Base-by-base conservation (phyloP, 768 basidiomycete species). In the Hortiboletus flavorubellus region DNA sequence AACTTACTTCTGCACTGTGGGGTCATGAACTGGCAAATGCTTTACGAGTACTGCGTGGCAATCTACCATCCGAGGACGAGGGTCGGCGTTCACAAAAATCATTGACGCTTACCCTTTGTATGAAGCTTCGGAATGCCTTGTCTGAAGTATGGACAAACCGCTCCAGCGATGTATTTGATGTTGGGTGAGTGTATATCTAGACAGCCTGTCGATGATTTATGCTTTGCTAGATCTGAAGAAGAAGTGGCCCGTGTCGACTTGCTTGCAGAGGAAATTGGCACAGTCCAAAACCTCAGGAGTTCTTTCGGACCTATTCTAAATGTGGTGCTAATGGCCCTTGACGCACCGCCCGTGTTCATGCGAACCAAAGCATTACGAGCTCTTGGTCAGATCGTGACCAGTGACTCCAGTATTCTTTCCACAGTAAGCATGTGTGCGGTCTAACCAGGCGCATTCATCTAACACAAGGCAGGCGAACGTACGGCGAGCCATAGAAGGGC, bases 341-440 rank as follows among this genome's bases (percentile, higher is more conserved):
- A 96, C 63, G 89, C 91, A 0, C 82, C 90, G 5, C 83, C 86
- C 4, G 93, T 98, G 29, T 93, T 91, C 63, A 90, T 96, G 78
- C 84, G 97, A 33, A 95, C 94, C 0, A 98, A 98, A 69, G 96
- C 96, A 0, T 75, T 99, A 31, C 82, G 89, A 49, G 94, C 92
- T 0, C 77, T 98, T 5, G 91, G 93, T 4, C 85, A 92, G 64
- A 89, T 98, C 46, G 84, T 98, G 34, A 91, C 86, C 1, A 89
- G 89, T 56, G 97, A 98, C 70, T 85, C 94, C 0, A 84, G 81
- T 14, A 86, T 97, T 18, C 78, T 99, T 26, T 79, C 84, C 2
- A 76, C 82, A 35, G 92, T 95, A 59, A 48, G 85, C 77, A 5
- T 8, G 31, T 53, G 29, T 21, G 9, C 14, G 3, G 38, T 12